A percentile compares a stretch with the other conserved stretches of the same genome.
Conservation (phyloP, 1,284 basidiomycete genomes). For the Agaricales sp. region DNA sequence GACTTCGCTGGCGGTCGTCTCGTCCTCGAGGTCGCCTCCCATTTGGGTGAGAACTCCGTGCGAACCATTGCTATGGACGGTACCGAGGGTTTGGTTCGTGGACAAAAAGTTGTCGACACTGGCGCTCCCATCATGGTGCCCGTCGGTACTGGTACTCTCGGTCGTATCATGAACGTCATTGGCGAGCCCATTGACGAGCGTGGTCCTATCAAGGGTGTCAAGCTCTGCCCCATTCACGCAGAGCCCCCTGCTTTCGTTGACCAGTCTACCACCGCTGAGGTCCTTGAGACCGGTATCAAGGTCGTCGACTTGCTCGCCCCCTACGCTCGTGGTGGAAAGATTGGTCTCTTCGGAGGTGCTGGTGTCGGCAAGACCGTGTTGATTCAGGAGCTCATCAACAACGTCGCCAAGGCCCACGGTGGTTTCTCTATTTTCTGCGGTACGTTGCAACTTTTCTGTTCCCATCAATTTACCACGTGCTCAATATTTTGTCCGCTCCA, state of each 20-base stretch:
- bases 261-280: slow-evolving; percentile 96
- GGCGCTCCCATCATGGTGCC: slow-evolving; percentile 95
- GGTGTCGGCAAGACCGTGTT: slow-evolving; percentile 99
- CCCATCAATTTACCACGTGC: slow-evolving; percentile 2
- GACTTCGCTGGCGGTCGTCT: slow-evolving; percentile 88
- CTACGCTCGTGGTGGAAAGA: slow-evolving; percentile 99
- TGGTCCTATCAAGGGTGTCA: slow-evolving; percentile 94
- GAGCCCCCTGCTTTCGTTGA: slow-evolving; percentile 96
- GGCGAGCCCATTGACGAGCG: slow-evolving; percentile 99
- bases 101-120: slow-evolving; percentile 94
- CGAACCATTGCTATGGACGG: slow-evolving; percentile 98
- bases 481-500: slow-evolving; percentile 17
- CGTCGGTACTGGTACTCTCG: slow-evolving; percentile 88
- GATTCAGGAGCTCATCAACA: slow-evolving; percentile 99
- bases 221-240: slow-evolving; percentile 88
- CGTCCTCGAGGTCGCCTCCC: slow-evolving; percentile 93
- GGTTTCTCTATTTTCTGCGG: slow-evolving; percentile 99
- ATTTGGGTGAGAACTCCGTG: slow-evolving; percentile 97
- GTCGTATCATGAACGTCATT: slow-evolving; percentile 99
- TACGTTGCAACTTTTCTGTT: slow-evolving; percentile 17
- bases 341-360: slow-evolving; percentile 99
- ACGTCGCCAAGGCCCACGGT: slow-evolving; percentile 99
- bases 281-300: slow-evolving; percentile 99
- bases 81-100: slow-evolving; percentile 99
- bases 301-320: slow-evolving; percentile 99